Evolutionary conservation across 2,329 filamentous ascomycete genomes (phyloP).

Genomic region (Fusarium dlaminii): DNA sequence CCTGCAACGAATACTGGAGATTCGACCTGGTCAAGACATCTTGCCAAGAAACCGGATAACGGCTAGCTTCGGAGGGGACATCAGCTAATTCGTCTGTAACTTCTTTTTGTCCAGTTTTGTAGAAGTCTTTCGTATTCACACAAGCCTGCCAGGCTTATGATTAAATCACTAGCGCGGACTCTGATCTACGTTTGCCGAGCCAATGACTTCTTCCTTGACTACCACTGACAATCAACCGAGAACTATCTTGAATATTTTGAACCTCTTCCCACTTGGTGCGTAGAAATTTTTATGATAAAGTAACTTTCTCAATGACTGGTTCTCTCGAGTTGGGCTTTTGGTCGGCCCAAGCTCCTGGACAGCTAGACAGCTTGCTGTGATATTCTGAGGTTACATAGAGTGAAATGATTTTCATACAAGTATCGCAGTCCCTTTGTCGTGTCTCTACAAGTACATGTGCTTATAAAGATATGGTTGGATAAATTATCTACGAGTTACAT

Average conservation of each 20-base stretch:
- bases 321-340: neutral
- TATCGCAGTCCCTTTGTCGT: rapidly evolving
- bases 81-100: rapidly evolving
- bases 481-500: too few species aligned
- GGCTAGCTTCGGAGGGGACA: neutral
- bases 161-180: rapidly evolving
- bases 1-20: neutral
- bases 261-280: too few species aligned
- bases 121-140: too few species aligned
- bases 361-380: too few species aligned
- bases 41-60: neutral
- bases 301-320: rapidly evolving
- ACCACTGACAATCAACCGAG: rapidly evolving
- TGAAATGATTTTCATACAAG: rapidly evolving
- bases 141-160: too few species aligned
- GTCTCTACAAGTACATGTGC: rapidly evolving
- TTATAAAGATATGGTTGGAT: too few species aligned
- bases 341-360: neutral
- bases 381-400: rapidly evolving
- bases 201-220: rapidly evolving
- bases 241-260: neutral
- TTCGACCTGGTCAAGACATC: too few species aligned
- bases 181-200: rapidly evolving
- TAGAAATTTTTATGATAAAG: neutral
- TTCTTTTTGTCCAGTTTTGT: neutral